Percentiles rank a stretch among this genome's conserved stretches.
These are phyloP conservation scores for Medicago arabica DNA, from an alignment of 306 rosid species.

Conservation along the genomic window DNA sequence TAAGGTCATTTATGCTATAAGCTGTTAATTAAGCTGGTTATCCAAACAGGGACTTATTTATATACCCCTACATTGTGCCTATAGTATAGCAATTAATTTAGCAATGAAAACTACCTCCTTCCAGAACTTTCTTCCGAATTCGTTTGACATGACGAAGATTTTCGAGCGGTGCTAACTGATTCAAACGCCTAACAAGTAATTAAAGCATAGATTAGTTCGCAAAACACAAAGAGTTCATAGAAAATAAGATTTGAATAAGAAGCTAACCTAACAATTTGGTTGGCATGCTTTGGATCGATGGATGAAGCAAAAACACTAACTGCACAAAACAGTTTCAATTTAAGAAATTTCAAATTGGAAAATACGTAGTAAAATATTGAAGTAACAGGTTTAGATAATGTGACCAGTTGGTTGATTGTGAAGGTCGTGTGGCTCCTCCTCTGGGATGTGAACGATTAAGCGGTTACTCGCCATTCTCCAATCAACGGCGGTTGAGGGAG, in stretches of 20 bases:
- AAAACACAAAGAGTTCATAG: not conserved
- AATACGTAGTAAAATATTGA: not conserved
- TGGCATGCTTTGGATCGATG: conserved; percentile 72
- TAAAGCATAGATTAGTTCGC: conserved; percentile 11
- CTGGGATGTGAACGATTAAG: conserved; percentile 68
- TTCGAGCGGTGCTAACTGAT: conserved; percentile 72
- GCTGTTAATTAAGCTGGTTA: too few relatives aligned
- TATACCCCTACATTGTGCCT: not conserved
- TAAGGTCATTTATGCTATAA: too few relatives aligned
- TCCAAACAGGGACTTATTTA: not conserved
- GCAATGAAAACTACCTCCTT: conserved; percentile 53
- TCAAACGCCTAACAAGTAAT: conserved; percentile 61
- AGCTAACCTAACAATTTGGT: conserved; percentile 74
- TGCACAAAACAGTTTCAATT: conserved; percentile 32
- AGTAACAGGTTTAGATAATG: not conserved
- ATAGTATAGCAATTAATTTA: conserved; percentile 8
- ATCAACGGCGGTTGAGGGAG: not conserved
- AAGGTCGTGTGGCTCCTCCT: conserved; percentile 58
- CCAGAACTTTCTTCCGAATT: conserved; percentile 63
- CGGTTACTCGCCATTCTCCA: conserved; percentile 12
- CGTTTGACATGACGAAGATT: conserved; percentile 80
- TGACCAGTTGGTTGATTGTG: conserved; percentile 77
- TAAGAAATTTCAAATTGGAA: not conserved
- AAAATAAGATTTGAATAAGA: not conserved
- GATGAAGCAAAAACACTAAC: conserved; percentile 67